These are phyloP conservation scores for Quercus suber DNA, from an alignment of 306 rosid species.

Conservation along the genomic window DNA sequence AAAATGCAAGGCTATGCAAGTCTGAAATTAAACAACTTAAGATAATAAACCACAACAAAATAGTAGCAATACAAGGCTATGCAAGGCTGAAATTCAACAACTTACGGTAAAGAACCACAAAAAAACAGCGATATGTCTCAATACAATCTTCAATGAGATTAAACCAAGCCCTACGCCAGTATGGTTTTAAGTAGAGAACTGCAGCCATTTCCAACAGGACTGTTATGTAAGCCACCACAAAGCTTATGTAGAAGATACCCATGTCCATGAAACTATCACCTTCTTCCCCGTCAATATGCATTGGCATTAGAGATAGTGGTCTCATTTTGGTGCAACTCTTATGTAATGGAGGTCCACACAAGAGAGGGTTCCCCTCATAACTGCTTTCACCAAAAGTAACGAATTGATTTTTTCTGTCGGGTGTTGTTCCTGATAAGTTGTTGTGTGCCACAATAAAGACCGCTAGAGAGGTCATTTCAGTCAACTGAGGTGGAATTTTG, in stretches of 20 bases:
- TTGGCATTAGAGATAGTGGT: rapidly evolving
- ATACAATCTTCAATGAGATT: not conserved
- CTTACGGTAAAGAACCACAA: too few relatives aligned
- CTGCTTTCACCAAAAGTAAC: too few relatives aligned
- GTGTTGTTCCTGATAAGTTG: too few relatives aligned
- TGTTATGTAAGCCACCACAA: not conserved
- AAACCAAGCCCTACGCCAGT: not conserved
- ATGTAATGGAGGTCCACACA: too few relatives aligned
- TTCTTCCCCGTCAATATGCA: not conserved
- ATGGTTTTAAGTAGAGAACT: not conserved
- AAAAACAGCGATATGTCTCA: not conserved
- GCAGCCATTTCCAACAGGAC: not conserved
- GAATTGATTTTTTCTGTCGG: too few relatives aligned
- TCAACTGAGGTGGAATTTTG: too few relatives aligned
- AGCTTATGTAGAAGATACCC: not conserved
- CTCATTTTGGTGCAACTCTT: too few relatives aligned
- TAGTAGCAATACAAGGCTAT: not conserved
- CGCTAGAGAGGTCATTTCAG: rapidly evolving
- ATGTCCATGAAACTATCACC: not conserved
- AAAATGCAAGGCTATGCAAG: too few relatives aligned
- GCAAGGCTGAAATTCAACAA: not conserved
- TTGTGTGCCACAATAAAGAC: too few relatives aligned
- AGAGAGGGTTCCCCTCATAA: too few relatives aligned
- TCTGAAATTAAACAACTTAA: too few relatives aligned
- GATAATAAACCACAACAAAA: too few relatives aligned